These are phyloP conservation scores for Pezicula radicicola DNA, from an alignment of 2,329 filamentous ascomycete species.

Conservation along the genomic window DNA sequence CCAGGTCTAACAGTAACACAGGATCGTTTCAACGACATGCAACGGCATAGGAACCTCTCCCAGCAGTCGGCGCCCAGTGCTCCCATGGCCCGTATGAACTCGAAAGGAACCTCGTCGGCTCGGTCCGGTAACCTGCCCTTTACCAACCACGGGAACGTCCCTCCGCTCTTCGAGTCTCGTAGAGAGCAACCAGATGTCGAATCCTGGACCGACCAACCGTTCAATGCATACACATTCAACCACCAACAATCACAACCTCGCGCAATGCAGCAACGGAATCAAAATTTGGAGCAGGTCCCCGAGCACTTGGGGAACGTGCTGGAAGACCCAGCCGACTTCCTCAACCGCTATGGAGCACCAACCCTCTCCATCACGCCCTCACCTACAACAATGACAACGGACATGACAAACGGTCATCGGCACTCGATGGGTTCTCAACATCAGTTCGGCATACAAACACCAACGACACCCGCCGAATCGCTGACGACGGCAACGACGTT, in stretches of 20 bases:
- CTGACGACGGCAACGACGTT: constrained; percentile 29
- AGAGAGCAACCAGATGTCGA: constrained; percentile 21
- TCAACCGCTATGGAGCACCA: constrained; percentile 11
- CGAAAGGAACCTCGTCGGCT: constrained; percentile 22
- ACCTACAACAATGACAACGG: constrained; percentile 9
- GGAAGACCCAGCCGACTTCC: constrained; percentile 21
- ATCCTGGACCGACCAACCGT: constrained; percentile 24
- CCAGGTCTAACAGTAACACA: constrained; percentile 9
- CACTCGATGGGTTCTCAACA: constrained; percentile 10
- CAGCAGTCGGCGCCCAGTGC: constrained; percentile 21
- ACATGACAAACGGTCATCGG: constrained; percentile 12
- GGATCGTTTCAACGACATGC: constrained; percentile 20
- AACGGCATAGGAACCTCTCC: constrained; percentile 20
- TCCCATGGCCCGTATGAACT: constrained; percentile 24
- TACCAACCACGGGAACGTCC: constrained; percentile 18
- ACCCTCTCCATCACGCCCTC: constrained; percentile 17
- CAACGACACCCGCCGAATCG: constrained; percentile 25
- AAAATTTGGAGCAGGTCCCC: constrained; percentile 22
- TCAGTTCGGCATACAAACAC: constrained; percentile 19
- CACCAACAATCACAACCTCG: constrained; percentile 16
- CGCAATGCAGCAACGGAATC: constrained; percentile 17
- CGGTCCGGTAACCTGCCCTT: constrained; percentile 22
- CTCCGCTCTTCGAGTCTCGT: constrained; percentile 19
- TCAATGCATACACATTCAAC: constrained; percentile 20
- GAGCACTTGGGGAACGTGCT: constrained; percentile 19